phyloP scores from a whole-genome alignment of 2,329 filamentous ascomycete species.

The Pezicula rhizophila region DNA sequence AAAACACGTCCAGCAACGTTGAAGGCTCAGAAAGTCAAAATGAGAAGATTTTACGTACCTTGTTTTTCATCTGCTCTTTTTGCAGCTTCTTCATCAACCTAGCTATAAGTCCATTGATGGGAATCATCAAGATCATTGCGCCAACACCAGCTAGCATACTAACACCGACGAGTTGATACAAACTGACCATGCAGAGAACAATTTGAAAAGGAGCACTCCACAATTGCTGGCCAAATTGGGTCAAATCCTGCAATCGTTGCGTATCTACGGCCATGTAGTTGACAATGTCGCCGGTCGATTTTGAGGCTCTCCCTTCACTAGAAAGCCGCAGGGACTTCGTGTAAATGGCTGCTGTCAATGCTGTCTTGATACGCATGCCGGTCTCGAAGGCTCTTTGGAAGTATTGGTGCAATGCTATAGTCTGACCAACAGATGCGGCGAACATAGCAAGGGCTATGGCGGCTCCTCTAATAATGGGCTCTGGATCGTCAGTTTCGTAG shows the following conservation, averaged over 20 bases:
- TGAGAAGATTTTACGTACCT: conserved; percentile 33
- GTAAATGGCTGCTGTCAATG: conserved; percentile 86
- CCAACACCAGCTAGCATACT: conserved; percentile 94
- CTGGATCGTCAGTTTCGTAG: conserved; percentile 55
- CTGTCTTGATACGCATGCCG: conserved; percentile 93
- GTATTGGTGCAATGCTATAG: conserved; percentile 89
- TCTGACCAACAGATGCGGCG: conserved; percentile 76
- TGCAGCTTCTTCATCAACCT: conserved; percentile 90
- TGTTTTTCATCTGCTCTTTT: conserved; percentile 98
- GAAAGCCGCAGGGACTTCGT: conserved; percentile 84
- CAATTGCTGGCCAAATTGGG: conserved; percentile 89
- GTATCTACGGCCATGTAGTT: conserved; percentile 99
- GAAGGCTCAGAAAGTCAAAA: not conserved
- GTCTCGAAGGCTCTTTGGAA: conserved; percentile 93
- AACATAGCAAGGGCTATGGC: conserved; percentile 94
- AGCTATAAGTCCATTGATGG: conserved; percentile 87
- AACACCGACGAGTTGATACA: conserved; percentile 90
- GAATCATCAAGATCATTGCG: conserved; percentile 97
- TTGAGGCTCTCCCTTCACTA: conserved; percentile 82
- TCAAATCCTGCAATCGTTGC: conserved; percentile 87
- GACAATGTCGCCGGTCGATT: conserved; percentile 95
- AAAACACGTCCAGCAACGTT: too few species aligned
- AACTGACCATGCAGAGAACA: conserved; percentile 85
- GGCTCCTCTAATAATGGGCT: conserved; percentile 78
- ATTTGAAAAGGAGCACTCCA: conserved; percentile 99